Conservation (phyloP, 257 asterid species). For the Nicotiana undulata region DNA sequence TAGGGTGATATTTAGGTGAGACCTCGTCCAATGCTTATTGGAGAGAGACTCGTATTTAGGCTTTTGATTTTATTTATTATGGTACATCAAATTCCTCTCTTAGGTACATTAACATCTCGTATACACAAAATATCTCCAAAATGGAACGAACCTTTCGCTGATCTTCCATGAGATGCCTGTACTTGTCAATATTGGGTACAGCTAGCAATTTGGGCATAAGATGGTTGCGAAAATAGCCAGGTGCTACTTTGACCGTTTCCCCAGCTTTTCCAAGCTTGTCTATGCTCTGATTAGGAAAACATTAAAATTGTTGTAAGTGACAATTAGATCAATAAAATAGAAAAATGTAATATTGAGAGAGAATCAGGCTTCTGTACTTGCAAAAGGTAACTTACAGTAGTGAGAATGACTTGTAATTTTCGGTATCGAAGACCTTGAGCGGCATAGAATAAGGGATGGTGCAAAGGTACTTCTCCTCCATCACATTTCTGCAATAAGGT, state of each 20-base stretch:
- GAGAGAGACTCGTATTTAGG: too few species aligned
- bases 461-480: neutral
- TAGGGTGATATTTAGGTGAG: too few species aligned
- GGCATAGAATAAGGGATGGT: constrained; percentile 29
- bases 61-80: too few species aligned
- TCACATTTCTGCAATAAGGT: neutral
- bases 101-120: neutral
- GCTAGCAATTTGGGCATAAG: constrained; percentile 93
- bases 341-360: neutral
- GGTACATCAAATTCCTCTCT: neutral
- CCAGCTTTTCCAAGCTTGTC: constrained; percentile 90
- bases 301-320: neutral
- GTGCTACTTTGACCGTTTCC: constrained; percentile 93
- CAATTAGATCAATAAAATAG: neutral
- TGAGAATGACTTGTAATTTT: constrained; percentile 40
- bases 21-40: too few species aligned
- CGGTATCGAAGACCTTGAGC: constrained; percentile 39
- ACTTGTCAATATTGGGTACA: constrained; percentile 86
- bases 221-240: constrained; percentile 90
- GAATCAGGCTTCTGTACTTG: too few species aligned
- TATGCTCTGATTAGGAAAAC: constrained; percentile 16
- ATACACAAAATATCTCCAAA: neutral
- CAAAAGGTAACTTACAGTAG: constrained; percentile 19
- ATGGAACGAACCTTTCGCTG: constrained; percentile 62
- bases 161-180: constrained; percentile 59